phyloP scores from a whole-genome alignment of 202 grass and related monocot genomes.

The Saccharum hybrid region DNA sequence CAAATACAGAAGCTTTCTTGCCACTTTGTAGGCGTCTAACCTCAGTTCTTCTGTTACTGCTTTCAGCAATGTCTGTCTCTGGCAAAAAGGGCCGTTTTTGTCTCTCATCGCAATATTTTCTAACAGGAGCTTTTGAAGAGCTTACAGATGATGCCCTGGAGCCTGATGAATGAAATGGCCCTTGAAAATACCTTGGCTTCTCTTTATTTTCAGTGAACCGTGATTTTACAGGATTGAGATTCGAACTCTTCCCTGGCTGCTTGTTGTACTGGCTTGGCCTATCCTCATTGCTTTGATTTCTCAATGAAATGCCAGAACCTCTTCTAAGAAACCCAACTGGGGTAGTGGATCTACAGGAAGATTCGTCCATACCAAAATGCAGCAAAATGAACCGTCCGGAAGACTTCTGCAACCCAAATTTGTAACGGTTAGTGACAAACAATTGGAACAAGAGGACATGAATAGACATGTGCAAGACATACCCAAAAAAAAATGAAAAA shows the following conservation, averaged over 20 bases:
- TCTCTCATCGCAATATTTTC: constrained; percentile 54
- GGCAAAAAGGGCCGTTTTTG: constrained; percentile 49
- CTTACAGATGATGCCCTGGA: constrained; percentile 53
- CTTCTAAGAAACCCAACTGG: constrained; percentile 54
- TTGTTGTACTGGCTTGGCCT: constrained; percentile 43
- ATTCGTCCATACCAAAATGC: constrained; percentile 59
- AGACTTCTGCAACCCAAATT: constrained; percentile 39
- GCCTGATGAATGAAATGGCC: constrained; percentile 37
- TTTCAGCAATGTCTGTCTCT: constrained; percentile 52
- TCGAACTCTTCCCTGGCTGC: constrained; percentile 52
- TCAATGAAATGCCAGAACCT: constrained; percentile 50
- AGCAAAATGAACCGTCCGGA: constrained; percentile 17
- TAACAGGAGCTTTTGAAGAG: constrained; percentile 61
- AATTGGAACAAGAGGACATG: not conserved
- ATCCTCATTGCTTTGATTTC: constrained; percentile 58
- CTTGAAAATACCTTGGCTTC: constrained; percentile 49
- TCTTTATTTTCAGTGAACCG: constrained; percentile 56
- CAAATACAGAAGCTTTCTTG: constrained; percentile 39
- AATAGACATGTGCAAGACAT: not conserved
- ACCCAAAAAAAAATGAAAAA: not conserved
- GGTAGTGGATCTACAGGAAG: constrained; percentile 38
- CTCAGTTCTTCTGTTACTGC: constrained; percentile 55
- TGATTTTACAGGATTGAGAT: constrained; percentile 45
- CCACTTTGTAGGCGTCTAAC: constrained; percentile 37
- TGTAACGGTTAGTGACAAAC: constrained; percentile 14